Evolutionary conservation across 331 rosid genomes (phyloP).

Genomic region (Ulmus americana): DNA sequence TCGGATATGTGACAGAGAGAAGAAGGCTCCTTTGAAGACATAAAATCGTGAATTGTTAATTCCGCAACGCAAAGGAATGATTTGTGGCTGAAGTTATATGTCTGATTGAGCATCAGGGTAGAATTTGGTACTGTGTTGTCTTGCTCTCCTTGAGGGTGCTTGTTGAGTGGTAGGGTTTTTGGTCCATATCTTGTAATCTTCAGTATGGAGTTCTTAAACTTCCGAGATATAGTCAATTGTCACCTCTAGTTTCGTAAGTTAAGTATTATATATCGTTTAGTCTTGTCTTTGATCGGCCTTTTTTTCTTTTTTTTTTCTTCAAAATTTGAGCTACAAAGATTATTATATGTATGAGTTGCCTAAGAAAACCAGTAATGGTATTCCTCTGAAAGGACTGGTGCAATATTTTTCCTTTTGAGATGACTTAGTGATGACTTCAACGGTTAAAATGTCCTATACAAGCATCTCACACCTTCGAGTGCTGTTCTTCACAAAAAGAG

Average conservation of each 20-base stretch:
- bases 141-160: background rate
- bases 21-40: slow-evolving; percentile 89
- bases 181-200: slow-evolving; percentile 20
- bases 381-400: background rate
- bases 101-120: background rate
- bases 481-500: no score
- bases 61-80: background rate
- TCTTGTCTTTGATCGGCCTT: background rate
- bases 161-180: slow-evolving; percentile 4
- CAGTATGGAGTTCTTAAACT: background rate
- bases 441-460: background rate
- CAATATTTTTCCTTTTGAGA: background rate
- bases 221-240: background rate
- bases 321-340: slow-evolving; percentile 5
- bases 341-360: background rate
- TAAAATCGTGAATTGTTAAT: slow-evolving; percentile 16
- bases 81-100: background rate
- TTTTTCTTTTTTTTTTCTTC: background rate
- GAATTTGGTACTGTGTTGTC: slow-evolving; percentile 2
- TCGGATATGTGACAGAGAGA: slow-evolving; percentile 90
- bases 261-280: background rate
- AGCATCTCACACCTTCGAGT: no score
- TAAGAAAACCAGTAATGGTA: background rate
- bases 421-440: background rate
- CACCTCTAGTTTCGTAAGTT: slow-evolving; percentile 4